Evolutionary conservation across 2,329 filamentous ascomycete species (phyloP), one percentile per base, ranked within the genome.

Genomic region (Epichloe gansuensis): DNA sequence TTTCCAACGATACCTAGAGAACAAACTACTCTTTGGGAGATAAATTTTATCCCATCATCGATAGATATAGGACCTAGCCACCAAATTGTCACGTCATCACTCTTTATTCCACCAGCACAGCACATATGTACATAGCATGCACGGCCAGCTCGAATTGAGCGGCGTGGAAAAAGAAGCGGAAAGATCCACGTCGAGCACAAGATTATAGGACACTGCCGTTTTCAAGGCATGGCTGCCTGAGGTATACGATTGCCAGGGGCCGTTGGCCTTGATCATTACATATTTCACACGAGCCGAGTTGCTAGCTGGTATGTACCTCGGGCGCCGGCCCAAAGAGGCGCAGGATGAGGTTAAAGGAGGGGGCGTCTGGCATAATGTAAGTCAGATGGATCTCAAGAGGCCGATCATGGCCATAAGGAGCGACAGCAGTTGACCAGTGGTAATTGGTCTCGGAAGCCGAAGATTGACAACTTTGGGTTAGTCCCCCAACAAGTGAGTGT

Each of bases 221-320:
- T 35, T 21, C 25, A 39, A 50, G 31, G 3, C 38, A 27, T 35
- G 9, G 31, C 38, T 34, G 45, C 41, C 31, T 51, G 52, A 54
- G 45, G 46, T 49, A 27, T 49, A 39, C 48, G 41, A 35, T 31
- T 43, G 46, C 50, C 45, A 52, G 48, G 44, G 47, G 36, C 35
- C 27, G 36, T 48, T 47, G 38, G 46, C 49, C 42, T 42, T 17
- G 39, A 38, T 48, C 36, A 39, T 21, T 21, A 21, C 17, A 21
- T 21, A 46, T 47, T 44, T 40, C 17, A 39, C 27, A 43, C 9
- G 17, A 35, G 31, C 25, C 38, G 38, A 49, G 36, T 48, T 48
- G 25, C 35, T 25, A 36, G 40, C 36, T 34, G 39, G n/a, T 36
- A 43, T 44, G n/a, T 40, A 43, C 47, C 45, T 50, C 51, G 36